Evolutionary conservation across 225 moss, liverwort and hornwort species (phyloP).

Genomic region (Marchantia polymorpha): DNA sequence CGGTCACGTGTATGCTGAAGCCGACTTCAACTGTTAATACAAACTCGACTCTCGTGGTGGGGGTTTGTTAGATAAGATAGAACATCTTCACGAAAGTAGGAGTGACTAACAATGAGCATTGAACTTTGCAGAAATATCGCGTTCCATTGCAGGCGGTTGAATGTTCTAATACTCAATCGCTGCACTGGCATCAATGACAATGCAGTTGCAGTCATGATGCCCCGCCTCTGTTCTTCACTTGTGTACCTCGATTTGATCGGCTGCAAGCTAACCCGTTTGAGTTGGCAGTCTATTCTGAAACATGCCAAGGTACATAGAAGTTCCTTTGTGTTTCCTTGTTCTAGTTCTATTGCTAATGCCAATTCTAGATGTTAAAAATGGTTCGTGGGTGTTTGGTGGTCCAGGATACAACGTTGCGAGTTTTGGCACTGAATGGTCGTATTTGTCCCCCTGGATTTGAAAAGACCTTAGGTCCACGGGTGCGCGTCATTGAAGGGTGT

Average conservation of each 20-base stretch:
- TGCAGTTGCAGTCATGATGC: constrained; percentile 51
- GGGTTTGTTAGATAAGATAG: too few species aligned
- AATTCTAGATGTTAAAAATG: neutral
- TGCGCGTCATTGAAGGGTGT: constrained; percentile 21
- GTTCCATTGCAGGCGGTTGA: constrained; percentile 74
- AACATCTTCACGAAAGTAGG: neutral
- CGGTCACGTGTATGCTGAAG: too few species aligned
- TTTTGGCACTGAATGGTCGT: constrained; percentile 16
- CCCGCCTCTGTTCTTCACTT: constrained; percentile 63
- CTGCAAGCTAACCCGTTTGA: constrained; percentile 57
- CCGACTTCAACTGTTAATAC: too few species aligned
- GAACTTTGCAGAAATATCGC: constrained; percentile 68
- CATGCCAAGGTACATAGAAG: constrained; percentile 20
- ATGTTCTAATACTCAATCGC: constrained; percentile 61
- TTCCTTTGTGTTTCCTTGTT: neutral
- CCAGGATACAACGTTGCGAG: constrained; percentile 39
- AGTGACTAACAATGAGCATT: neutral
- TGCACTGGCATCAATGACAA: constrained; percentile 61
- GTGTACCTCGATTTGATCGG: constrained; percentile 64
- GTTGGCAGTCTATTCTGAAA: constrained; percentile 43
- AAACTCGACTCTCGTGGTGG: too few species aligned
- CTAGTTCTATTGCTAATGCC: neutral
- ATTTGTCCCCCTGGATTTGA: too few species aligned
- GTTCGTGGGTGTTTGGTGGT: neutral
- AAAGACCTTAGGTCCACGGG: neutral